phyloP scores from a whole-genome alignment of 345 rosid genomes.

The Eucalyptus victrix region DNA sequence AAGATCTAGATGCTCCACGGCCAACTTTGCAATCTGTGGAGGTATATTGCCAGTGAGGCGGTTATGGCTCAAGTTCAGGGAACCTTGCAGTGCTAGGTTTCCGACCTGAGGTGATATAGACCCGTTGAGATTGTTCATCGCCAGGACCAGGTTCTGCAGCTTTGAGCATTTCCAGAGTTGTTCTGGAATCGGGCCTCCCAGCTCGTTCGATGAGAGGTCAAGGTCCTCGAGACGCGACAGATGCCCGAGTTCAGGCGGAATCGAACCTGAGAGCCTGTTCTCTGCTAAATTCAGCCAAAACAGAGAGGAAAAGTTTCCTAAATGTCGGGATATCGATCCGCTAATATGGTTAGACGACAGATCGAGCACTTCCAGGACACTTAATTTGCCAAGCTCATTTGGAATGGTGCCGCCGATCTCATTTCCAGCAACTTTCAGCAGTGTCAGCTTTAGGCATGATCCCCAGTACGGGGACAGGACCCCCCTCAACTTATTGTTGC shows the following conservation, averaged over 20 bases:
- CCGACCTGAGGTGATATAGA: not conserved
- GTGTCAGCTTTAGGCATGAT: not conserved
- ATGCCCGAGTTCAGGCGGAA: not conserved
- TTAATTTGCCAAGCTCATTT: not conserved
- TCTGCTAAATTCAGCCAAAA: not conserved
- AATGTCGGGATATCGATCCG: not conserved
- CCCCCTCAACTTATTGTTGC: constrained; percentile 11
- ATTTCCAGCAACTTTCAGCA: not conserved
- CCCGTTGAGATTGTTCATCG: not conserved
- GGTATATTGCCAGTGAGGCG: not conserved
- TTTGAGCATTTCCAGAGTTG: not conserved
- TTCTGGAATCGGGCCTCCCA: not conserved
- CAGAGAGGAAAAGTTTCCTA: not conserved
- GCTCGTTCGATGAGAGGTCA: not conserved
- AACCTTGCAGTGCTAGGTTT: not conserved
- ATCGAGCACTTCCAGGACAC: not conserved
- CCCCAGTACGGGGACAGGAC: constrained; percentile 15
- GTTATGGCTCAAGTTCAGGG: not conserved
- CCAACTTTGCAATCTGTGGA: not conserved
- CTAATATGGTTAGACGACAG: not conserved
- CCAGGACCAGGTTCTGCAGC: not conserved
- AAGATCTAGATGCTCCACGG: not conserved
- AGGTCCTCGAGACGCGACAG: not conserved
- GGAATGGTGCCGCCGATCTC: not conserved
- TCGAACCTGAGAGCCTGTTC: not conserved